Conservation (phyloP, 108 stramenopile species). For the Pseudonitzschia delicatissima region DNA sequence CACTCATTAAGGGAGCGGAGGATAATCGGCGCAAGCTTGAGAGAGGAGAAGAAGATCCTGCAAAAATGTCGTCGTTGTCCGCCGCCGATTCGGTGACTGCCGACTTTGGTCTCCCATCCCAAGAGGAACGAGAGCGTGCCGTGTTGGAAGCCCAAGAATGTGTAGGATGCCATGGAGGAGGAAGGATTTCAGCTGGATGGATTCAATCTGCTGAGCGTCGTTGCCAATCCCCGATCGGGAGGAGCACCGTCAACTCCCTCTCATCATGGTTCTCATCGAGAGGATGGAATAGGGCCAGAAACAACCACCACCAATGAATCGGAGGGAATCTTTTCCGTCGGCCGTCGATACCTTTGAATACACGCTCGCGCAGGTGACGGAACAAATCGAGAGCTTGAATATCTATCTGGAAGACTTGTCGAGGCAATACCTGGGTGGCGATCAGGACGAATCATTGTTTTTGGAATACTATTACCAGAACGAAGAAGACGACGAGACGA, state of each 20-base stretch:
- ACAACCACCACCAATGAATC: neutral
- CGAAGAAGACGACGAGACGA: conserved; percentile 26
- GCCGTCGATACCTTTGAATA: conserved; percentile 40
- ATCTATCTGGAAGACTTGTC: conserved; percentile 43
- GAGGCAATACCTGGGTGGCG: conserved; percentile 42
- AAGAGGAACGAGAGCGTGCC: conserved; percentile 25
- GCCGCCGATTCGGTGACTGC: neutral
- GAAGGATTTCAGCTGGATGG: conserved; percentile 64
- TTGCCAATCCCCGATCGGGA: conserved; percentile 67
- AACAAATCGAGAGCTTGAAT: conserved; percentile 53
- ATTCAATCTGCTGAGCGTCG: conserved; percentile 81
- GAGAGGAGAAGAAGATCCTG: too few species aligned
- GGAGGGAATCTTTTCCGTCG: conserved; percentile 32
- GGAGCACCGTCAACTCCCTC: conserved; percentile 2
- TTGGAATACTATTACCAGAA: conserved; percentile 40
- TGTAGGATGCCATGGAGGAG: conserved; percentile 17
- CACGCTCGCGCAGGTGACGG: conserved; percentile 45
- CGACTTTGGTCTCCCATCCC: neutral
- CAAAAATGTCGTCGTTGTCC: too few species aligned
- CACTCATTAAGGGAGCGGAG: too few species aligned
- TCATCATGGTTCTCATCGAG: neutral
- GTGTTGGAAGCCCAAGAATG: conserved; percentile 38
- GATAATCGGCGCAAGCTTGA: too few species aligned
- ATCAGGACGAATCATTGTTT: conserved; percentile 28
- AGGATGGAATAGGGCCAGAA: neutral